Conservation (phyloP, 208 protist genomes). For the Trypanosomatidae sp. region DNA sequence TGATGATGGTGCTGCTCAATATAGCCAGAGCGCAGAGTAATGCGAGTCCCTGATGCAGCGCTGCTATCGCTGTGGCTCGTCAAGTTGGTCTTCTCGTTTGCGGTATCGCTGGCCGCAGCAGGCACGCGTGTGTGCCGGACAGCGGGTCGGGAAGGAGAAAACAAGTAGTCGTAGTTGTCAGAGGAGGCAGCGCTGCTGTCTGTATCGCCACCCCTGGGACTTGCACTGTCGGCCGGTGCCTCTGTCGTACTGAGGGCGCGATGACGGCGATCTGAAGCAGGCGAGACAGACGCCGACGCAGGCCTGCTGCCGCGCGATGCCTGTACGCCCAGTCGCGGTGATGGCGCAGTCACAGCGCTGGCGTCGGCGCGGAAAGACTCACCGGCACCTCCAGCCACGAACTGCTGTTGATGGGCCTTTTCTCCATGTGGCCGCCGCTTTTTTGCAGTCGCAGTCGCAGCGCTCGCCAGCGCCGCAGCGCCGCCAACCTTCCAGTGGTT, state of each 20-base stretch:
- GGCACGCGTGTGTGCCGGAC: neutral
- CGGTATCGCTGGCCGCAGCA: neutral
- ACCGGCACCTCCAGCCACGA: neutral
- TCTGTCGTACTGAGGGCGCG: neutral
- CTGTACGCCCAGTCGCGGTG: neutral
- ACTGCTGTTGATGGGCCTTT: neutral
- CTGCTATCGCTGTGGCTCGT: neutral
- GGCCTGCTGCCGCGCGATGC: neutral
- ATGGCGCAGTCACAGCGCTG: neutral
- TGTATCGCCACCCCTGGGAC: neutral
- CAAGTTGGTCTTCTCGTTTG: neutral
- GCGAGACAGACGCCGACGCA: neutral
- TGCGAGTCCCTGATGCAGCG: neutral
- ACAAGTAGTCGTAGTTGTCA: constrained; percentile 25
- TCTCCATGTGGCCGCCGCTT: neutral
- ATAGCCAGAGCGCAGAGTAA: neutral
- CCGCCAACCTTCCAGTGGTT: constrained; percentile 33
- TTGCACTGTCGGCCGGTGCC: neutral
- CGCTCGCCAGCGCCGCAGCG: constrained; percentile 18
- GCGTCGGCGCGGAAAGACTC: neutral
- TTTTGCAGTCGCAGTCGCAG: constrained; percentile 10
- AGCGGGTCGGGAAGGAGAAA: constrained; percentile 5
- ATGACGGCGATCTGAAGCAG: neutral
- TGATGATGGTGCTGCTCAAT: neutral
- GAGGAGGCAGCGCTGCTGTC: neutral